Evolutionary conservation across 148 eudicot genomes (phyloP), one percentile per base, ranked within the genome.

Genomic region (Agrostemma githago): DNA sequence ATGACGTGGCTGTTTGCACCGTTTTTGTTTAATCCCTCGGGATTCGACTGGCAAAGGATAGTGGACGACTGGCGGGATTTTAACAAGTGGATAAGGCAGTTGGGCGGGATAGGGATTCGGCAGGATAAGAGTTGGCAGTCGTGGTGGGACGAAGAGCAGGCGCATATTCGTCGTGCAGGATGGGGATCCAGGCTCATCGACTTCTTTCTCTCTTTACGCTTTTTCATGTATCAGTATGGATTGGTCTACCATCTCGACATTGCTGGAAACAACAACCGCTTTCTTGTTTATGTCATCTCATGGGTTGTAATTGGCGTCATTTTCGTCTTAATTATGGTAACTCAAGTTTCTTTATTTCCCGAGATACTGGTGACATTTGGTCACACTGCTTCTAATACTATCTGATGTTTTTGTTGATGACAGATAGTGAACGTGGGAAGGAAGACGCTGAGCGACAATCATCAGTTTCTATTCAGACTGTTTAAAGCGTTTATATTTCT

Each of bases 101-200:
- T 87, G 59, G 97, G 99, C 6, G 97, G 97, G 7, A 86, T 96
- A 42, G 99, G 99, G 53, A 90, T 92, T 76, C 88, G 83, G 38
- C 91, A 88, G 58, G 99, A 96, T 75, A 96, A 96, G 78, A 92
- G 99, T 75, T 96, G 99, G 99, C 92, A 92, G 81, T 92, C 99
- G 3, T 96, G 99, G 99, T 96, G 99, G 99, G 81, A 87, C 51
- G 96, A 95, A 72, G 96, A 92, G 71, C 96, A 89, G 68, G 87
- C 84, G 12, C 93, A 91, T 85, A 86, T 89, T 56, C 84, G 84
- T 40, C 88, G 81, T 68, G 79, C 89, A 1, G 91, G 92, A 69
- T 70, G 86, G 68, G 62, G 68, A 44, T 90, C 97, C 21, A 76
- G 96, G 84, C 66, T 90, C 46, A 85, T 89, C 6, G 97, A 96